Base-by-base conservation (phyloP, 192 early-diverging fungal genomes). In the Jimgerdemannia lactiflua region DNA sequence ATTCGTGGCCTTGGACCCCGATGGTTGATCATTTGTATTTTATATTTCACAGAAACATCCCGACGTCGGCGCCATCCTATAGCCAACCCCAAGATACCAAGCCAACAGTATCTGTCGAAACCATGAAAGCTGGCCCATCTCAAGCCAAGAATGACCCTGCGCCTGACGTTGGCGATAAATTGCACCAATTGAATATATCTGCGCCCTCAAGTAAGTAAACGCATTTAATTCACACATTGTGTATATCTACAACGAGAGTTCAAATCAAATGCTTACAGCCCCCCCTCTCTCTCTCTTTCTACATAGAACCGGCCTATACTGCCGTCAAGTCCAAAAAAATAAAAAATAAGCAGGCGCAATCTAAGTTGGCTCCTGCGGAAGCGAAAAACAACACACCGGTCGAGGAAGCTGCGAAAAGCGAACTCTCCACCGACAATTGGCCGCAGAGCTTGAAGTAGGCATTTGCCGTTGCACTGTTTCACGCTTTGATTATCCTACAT, bases 371-470 rank as follows among this genome's bases (percentile, higher is more conserved):
- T 10, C 43, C 70, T 11, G 63, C 44, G 14, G 29, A 71, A 44
- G 42, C 39, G 4, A 43, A 65, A 67, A 59, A 6, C 8, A 8
- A 39, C 9, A 70, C 43, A 42, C 10, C 19, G 7, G 20, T 29
- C 29, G 64, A 74, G 54, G 63, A 20, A 4, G 4, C 70, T 39
- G 39, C 75, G 59, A 66, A 39, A 7, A 54, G 43, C 7, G 29
- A 39, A 29, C 29, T 71, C 11, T 64, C 76, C 11, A 42, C 64
- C n/a, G 76, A 72, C 4, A 64, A 65, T 20, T 78, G 77, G 77
- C 77, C 77, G 49, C 71, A 71, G 43, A 73, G 71, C 41, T 73
- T 78, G 73, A 40, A 78, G 77, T 78, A 73, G 73, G 75, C 42
- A 18, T 71, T 10, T 67, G 19, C 8, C 67, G 7, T 49, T 42